These are phyloP conservation scores for Leccinum boreale DNA, from an alignment of 768 basidiomycete species.

Conservation along the genomic window DNA sequence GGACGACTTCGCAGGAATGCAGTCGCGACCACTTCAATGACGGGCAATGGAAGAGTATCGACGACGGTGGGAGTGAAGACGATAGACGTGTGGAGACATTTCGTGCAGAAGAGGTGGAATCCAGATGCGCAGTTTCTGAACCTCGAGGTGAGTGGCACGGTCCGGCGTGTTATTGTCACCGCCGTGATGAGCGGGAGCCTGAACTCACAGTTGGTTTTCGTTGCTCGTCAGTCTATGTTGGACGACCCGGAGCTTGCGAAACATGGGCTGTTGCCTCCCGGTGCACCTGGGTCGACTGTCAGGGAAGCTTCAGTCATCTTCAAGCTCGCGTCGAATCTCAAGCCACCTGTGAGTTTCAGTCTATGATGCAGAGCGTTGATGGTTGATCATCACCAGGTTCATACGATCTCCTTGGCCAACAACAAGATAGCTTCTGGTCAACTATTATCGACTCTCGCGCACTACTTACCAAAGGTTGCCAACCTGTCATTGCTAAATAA, in stretches of 20 bases:
- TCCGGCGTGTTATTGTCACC: not conserved
- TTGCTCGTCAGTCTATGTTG: conserved; percentile 57
- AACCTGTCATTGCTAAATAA: conserved; percentile 84
- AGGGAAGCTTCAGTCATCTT: conserved; percentile 82
- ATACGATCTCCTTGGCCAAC: conserved; percentile 83
- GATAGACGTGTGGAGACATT: conserved; percentile 71
- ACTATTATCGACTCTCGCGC: conserved; percentile 57
- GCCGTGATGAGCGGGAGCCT: not conserved
- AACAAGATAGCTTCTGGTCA: conserved; percentile 63
- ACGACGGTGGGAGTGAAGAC: conserved; percentile 33
- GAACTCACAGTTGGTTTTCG: conserved; percentile 1
- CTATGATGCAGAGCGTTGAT: not conserved
- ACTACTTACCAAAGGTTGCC: conserved; percentile 75
- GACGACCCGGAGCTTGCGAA: conserved; percentile 76
- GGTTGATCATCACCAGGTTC: conserved; percentile 41
- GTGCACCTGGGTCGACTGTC: conserved; percentile 55
- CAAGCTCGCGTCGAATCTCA: conserved; percentile 77
- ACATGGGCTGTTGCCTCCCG: conserved; percentile 68
- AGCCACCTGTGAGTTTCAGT: conserved; percentile 55
- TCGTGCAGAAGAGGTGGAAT: conserved; percentile 74
- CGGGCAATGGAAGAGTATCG: conserved; percentile 10
- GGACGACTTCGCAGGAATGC: conserved; percentile 63
- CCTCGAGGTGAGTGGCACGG: conserved; percentile 61
- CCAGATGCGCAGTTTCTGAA: conserved; percentile 68
- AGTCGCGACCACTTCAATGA: conserved; percentile 30